These are phyloP conservation scores for Starmera dryadoides DNA, from an alignment of 805 yeast genomes.

Conservation along the genomic window DNA sequence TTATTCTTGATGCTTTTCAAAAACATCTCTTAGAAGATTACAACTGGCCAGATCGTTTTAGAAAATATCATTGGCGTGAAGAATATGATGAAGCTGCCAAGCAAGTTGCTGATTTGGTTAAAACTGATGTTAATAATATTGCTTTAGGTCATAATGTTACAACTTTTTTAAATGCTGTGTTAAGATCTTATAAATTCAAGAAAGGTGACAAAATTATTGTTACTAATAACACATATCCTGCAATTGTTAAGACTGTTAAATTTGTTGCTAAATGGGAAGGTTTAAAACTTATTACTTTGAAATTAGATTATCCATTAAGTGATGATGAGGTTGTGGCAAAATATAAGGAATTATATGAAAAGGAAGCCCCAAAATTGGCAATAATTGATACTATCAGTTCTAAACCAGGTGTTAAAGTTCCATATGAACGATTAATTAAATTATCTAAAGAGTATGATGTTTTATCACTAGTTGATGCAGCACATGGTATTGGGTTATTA, in stretches of 20 bases:
- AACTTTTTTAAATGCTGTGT: slow-evolving; percentile 43
- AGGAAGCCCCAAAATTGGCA: slow-evolving; percentile 30
- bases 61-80: slow-evolving; percentile 20
- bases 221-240: slow-evolving; percentile 6
- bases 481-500: slow-evolving; percentile 57
- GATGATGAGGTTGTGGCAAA: slow-evolving; percentile 31
- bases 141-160: slow-evolving; percentile 53
- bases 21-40: slow-evolving; percentile 20
- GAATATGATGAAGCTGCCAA: slow-evolving; percentile 27
- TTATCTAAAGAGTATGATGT: slow-evolving; percentile 40
- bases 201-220: slow-evolving; percentile 37
- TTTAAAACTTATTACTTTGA: slow-evolving; percentile 28
- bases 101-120: slow-evolving; percentile 31
- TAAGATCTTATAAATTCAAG: slow-evolving; percentile 41
- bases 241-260: slow-evolving; percentile 8
- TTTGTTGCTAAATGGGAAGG: slow-evolving; percentile 21
- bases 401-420: slow-evolving; percentile 55
- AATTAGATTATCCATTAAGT: slow-evolving; percentile 36
- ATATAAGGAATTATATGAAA: slow-evolving; percentile 22
- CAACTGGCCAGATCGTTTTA: slow-evolving; percentile 39
- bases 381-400: slow-evolving; percentile 55
- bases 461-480: slow-evolving; percentile 62
- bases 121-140: slow-evolving; percentile 36
- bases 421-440: slow-evolving; percentile 40
- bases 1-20: slow-evolving; percentile 31